phyloP scores from a whole-genome alignment of 306 rosid species.

The Inga leiocalycina region DNA sequence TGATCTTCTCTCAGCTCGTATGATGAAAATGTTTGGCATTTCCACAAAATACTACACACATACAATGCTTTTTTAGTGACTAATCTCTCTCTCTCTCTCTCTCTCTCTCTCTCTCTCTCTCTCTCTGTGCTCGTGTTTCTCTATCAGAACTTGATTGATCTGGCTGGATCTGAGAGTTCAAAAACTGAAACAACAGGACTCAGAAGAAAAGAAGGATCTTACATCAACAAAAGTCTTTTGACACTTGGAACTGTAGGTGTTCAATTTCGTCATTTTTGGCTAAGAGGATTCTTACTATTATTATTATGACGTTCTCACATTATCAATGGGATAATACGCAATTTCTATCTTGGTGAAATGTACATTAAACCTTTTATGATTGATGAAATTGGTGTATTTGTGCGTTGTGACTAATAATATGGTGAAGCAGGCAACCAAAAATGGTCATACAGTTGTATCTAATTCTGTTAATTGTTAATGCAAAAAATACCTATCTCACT shows the following conservation, averaged over 20 bases:
- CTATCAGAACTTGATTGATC: constrained; percentile 87
- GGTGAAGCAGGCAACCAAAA: background rate
- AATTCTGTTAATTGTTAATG: background rate
- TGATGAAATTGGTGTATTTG: background rate
- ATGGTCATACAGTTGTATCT: background rate
- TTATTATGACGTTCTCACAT: constrained; percentile 12
- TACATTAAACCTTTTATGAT: background rate
- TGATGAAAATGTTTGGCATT: constrained; percentile 36
- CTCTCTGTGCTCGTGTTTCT: constrained; percentile 14
- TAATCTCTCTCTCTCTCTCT: constrained; percentile 9
- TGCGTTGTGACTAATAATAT: background rate
- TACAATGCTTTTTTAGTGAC: constrained; percentile 22
- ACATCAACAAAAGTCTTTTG: constrained; percentile 96
- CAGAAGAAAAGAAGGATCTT: constrained; percentile 98
- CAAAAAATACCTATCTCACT: background rate
- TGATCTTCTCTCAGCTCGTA: constrained; percentile 99
- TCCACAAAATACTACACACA: constrained; percentile 11
- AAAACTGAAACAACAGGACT: constrained; percentile 97
- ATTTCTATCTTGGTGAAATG: constrained; percentile 25
- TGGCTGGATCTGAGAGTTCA: constrained; percentile 99
- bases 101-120: constrained; percentile 26
- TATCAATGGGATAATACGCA: constrained; percentile 7
- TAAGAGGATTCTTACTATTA: constrained; percentile 16
- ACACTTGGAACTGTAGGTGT: constrained; percentile 97
- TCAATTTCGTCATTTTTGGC: constrained; percentile 22